Evolutionary conservation across 2,329 filamentous ascomycete species (phyloP), one percentile per base, ranked within the genome.

Genomic region (Moelleriella libera): DNA sequence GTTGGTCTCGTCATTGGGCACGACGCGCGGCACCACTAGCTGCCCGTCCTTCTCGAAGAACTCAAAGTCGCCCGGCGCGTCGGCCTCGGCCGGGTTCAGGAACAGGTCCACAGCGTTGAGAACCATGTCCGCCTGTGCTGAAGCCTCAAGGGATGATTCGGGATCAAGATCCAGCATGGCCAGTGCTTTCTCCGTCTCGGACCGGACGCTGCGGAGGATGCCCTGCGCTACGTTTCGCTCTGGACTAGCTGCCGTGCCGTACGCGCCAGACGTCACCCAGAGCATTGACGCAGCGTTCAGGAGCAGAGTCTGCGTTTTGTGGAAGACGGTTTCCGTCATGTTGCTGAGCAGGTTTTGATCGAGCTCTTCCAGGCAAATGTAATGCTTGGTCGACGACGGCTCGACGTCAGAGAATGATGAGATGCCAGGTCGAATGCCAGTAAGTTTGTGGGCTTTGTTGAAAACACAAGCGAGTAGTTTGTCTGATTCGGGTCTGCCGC

Each of bases 101-200:
- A 57, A 55, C 2, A 51, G 46, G 5, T 52, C 53, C 12, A 59
- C 37, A 1, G 57, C 57, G 6, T 46, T 46, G 1, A 66, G 49
- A 34, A 68, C 58, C 10, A 65, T 59, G 8, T 58, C 56, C 0
- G 60, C 61, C 2, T 57, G 61, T 5, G 57, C 4, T 9, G 28
- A 43, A 6, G 14, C 14, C 14, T 43, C 29, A 30, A 28, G 9
- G 29, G 29, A 30, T 49, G 10, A 59, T 7, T 55, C 51, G 4
- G 63, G 63, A 34, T 73, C 67, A 1, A 74, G 57, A 45, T 74
- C 70, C 0, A 75, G 57, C 1, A 66, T 71, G 1, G 68, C 67
- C 12, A 69, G 67, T 10, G 61, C 61, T 44, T 70, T 65, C 29
- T 63, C 62, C 1, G 67, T 65, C 52, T 74, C 71, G 1, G 70